These are phyloP conservation scores for Pelagomonas calceolata DNA, from an alignment of 108 stramenopile genomes.

Conservation along the genomic window DNA sequence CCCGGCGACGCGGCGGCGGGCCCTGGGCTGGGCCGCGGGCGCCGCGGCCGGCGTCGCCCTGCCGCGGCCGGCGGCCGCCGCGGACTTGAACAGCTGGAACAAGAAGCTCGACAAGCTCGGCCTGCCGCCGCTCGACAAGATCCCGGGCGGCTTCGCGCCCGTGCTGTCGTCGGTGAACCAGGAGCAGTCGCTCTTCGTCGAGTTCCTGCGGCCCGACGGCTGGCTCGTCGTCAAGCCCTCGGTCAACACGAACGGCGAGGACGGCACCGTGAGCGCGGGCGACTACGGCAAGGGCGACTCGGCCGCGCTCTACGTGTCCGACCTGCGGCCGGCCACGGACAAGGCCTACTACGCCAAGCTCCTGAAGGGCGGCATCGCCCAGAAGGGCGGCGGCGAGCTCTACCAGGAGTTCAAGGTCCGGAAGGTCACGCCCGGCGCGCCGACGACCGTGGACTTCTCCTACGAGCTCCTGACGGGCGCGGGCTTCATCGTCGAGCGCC, in stretches of 20 bases:
- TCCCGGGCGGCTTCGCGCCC: conserved; percentile 67
- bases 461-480: conserved; percentile 86
- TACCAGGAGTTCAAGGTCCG: conserved; percentile 85
- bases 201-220: conserved; percentile 67
- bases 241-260: conserved; percentile 84
- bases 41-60: too few relatives aligned
- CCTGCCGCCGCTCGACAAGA: conserved; percentile 46
- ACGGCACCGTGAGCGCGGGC: conserved; percentile 83
- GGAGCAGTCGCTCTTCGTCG: conserved; percentile 50
- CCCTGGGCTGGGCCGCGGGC: too few relatives aligned
- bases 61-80: too few relatives aligned
- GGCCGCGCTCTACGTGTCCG: conserved; percentile 65
- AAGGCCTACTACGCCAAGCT: conserved; percentile 58
- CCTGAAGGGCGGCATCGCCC: conserved; percentile 55
- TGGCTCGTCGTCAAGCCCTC: conserved; percentile 78
- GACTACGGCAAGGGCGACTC: conserved; percentile 94
- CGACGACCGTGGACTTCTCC: conserved; percentile 73
- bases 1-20: too few relatives aligned
- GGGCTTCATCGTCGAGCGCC: conserved; percentile 84
- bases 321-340: conserved; percentile 18
- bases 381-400: conserved; percentile 75
- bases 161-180: conserved; percentile 52
- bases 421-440: conserved; percentile 49
- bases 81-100: too few relatives aligned
- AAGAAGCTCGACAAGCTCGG: conserved; percentile 34